Percentiles rank a stretch among this genome's conserved stretches.
These are phyloP conservation scores for Fusarium sp. DNA, from an alignment of 2,329 filamentous ascomycete genomes.

Conservation along the genomic window DNA sequence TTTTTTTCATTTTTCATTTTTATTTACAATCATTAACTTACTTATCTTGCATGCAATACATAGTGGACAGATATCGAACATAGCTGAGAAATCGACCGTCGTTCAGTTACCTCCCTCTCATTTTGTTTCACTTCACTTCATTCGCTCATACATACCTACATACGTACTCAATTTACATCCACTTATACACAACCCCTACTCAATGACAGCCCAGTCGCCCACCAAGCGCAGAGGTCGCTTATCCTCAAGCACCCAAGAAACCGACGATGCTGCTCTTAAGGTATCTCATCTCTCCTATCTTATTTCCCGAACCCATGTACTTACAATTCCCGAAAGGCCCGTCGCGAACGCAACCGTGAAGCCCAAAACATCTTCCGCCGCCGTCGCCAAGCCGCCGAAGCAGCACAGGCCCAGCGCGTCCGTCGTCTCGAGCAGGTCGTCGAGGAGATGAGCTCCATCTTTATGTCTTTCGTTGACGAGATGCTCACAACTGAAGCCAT, in stretches of 20 bases:
- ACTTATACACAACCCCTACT: constrained; percentile 8
- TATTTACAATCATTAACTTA: background rate
- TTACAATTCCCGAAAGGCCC: constrained; percentile 39
- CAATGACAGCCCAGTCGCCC: constrained; percentile 24
- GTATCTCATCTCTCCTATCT: constrained; percentile 10
- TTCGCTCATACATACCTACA: background rate
- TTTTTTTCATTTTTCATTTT: background rate
- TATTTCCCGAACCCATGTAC: background rate
- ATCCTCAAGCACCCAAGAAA: constrained; percentile 29
- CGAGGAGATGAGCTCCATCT: constrained; percentile 49
- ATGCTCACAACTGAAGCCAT: constrained; percentile 46
- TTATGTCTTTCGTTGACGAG: constrained; percentile 48
- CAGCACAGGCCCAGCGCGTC: constrained; percentile 44
- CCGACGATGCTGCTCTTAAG: constrained; percentile 46
- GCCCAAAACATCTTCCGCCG: constrained; percentile 49
- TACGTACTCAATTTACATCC: background rate
- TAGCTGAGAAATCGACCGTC: background rate
- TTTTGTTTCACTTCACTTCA: background rate
- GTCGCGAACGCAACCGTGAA: constrained; percentile 48
- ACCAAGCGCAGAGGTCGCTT: constrained; percentile 43
- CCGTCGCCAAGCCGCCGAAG: constrained; percentile 48
- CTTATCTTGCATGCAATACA: background rate
- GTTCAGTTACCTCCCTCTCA: background rate
- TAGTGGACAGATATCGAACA: background rate
- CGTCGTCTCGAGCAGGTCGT: constrained; percentile 46